These are phyloP conservation scores for Ophiostoma montium DNA, from an alignment of 2,329 filamentous ascomycete genomes.

Conservation along the genomic window DNA sequence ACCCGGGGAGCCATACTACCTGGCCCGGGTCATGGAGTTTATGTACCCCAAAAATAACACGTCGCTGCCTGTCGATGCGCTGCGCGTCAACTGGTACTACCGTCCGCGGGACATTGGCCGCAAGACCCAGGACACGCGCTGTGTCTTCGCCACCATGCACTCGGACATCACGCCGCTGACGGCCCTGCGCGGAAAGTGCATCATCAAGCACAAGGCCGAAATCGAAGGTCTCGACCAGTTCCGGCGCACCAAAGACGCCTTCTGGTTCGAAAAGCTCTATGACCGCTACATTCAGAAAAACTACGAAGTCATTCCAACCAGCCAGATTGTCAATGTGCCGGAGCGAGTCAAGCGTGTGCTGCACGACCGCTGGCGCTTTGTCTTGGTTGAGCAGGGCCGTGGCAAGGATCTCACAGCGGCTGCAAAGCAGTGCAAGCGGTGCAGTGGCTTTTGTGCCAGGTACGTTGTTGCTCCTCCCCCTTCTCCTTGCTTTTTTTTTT, in stretches of 20 bases:
- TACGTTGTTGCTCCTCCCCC: conserved; percentile 30
- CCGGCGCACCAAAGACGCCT: conserved; percentile 70
- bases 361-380: conserved; percentile 91
- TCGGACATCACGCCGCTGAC: conserved; percentile 90
- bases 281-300: conserved; percentile 97
- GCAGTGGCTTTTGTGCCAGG: conserved; percentile 80
- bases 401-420: conserved; percentile 92
- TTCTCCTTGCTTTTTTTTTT: neutral
- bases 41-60: conserved; percentile 66
- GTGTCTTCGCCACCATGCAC: conserved; percentile 96
- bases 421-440: conserved; percentile 92
- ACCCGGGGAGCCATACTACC: conserved; percentile 92
- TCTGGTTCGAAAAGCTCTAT: conserved; percentile 96
- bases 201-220: conserved; percentile 77
- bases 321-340: conserved; percentile 89
- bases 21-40: conserved; percentile 98
- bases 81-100: conserved; percentile 98
- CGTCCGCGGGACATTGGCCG: conserved; percentile 90
- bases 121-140: conserved; percentile 77
- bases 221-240: conserved; percentile 72
- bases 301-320: conserved; percentile 91
- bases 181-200: conserved; percentile 84
- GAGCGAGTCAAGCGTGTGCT: conserved; percentile 89
- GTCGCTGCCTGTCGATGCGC: conserved; percentile 61
- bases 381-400: conserved; percentile 84